phyloP scores from a whole-genome alignment of 2,329 filamentous ascomycete species.

The Colletotrichum sansevieriae region DNA sequence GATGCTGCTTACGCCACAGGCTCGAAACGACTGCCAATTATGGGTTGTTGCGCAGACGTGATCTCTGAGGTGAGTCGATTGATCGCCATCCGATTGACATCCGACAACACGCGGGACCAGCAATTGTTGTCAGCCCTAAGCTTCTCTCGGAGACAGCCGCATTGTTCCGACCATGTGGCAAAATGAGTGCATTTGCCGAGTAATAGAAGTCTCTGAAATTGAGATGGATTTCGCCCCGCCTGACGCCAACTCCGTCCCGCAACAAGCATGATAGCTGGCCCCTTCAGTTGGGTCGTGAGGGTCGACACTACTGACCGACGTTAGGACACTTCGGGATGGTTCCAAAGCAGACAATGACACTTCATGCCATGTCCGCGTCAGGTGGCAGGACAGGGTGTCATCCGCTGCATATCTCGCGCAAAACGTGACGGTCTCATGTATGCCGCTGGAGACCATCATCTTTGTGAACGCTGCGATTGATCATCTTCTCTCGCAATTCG shows the following conservation, averaged over 20 bases:
- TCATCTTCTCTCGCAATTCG: constrained; percentile 7
- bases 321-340: constrained; percentile 6
- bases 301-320: neutral
- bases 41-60: constrained; percentile 13
- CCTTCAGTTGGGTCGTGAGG: neutral
- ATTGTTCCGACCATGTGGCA: constrained; percentile 18
- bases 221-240: neutral
- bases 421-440: constrained; percentile 21
- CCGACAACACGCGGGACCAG: constrained; percentile 16
- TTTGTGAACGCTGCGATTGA: constrained; percentile 8
- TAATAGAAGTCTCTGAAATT: neutral
- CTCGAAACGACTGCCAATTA: constrained; percentile 18
- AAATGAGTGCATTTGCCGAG: constrained; percentile 13
- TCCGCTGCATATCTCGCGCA: constrained; percentile 27
- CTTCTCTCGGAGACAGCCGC: constrained; percentile 25
- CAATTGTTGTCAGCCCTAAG: constrained; percentile 35
- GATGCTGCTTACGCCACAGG: constrained; percentile 1
- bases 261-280: neutral
- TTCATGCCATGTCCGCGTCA: neutral
- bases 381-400: constrained; percentile 16
- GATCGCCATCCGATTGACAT: constrained; percentile 32
- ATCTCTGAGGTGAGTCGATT: constrained; percentile 18
- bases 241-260: constrained; percentile 7
- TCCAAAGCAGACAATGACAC: constrained; percentile 2
- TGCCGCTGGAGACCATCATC: neutral